These are phyloP conservation scores for Didymella sp. DNA, from an alignment of 2,329 filamentous ascomycete genomes.

Conservation along the genomic window DNA sequence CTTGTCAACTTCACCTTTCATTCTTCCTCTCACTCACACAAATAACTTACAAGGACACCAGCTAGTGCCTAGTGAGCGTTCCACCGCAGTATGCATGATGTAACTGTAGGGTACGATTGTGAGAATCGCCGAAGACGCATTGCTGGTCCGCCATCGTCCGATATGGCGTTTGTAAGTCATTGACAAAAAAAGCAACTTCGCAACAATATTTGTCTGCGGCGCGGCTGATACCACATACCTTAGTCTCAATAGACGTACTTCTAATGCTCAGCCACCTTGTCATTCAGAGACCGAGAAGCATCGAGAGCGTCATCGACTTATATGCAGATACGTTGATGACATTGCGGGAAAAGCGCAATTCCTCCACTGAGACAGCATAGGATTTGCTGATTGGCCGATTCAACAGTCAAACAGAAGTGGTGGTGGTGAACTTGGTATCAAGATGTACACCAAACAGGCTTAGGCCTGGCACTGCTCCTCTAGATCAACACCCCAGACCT, in stretches of 20 bases:
- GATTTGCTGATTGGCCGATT: background rate
- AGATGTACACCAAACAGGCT: background rate
- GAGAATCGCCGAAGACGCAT: no score
- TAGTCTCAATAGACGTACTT: background rate
- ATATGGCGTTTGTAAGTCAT: background rate
- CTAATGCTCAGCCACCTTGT: no score
- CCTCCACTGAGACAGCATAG: background rate
- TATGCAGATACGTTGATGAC: background rate
- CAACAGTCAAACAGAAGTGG: no score
- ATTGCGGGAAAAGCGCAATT: constrained; percentile 1
- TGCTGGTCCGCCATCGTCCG: background rate
- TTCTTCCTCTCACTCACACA: background rate
- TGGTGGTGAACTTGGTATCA: background rate
- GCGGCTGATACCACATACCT: background rate
- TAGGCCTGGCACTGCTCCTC: constrained; percentile 1
- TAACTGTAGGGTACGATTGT: no score
- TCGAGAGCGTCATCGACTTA: background rate
- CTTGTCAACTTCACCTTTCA: background rate
- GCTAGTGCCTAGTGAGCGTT: background rate
- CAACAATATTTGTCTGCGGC: background rate
- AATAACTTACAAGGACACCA: background rate
- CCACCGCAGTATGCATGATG: no score
- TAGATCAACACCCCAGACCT: background rate
- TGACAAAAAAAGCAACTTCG: background rate
- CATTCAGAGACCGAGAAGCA: background rate